Conservation (phyloP, 805 yeast species). For the Metschnikowia continentalis region DNA sequence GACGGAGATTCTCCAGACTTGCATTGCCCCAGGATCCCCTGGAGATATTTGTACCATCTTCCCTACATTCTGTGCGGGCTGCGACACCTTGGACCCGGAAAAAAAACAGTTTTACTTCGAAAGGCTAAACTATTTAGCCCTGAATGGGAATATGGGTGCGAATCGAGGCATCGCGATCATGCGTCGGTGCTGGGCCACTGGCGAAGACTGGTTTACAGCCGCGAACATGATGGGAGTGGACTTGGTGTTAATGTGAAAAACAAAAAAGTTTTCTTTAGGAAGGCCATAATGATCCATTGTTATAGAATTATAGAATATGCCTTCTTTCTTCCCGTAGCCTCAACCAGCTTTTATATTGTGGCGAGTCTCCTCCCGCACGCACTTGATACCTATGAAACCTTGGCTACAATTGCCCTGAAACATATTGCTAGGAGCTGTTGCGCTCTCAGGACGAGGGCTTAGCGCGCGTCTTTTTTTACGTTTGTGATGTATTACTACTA, state of each 20-base stretch:
- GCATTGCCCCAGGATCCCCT: conserved; percentile 44
- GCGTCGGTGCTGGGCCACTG: conserved; percentile 50
- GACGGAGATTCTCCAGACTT: conserved; percentile 29
- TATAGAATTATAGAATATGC: neutral
- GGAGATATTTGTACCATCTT: conserved; percentile 55
- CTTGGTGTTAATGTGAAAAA: conserved; percentile 37
- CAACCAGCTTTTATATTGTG: neutral
- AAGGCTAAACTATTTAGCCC: conserved; percentile 40
- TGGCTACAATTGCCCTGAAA: neutral
- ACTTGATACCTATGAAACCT: neutral
- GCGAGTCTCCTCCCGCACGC: too few species aligned
- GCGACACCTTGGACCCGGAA: conserved; percentile 44
- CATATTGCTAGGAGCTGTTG: neutral
- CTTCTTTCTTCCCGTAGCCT: neutral
- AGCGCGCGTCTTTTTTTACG: conserved; percentile 14
- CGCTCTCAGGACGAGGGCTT: conserved; percentile 4
- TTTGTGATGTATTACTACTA: neutral
- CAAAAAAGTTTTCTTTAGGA: conserved; percentile 6
- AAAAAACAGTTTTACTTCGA: conserved; percentile 33
- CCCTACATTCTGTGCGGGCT: conserved; percentile 55
- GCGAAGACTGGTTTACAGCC: conserved; percentile 49
- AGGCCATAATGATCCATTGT: neutral
- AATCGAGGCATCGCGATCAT: conserved; percentile 45
- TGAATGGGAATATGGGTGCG: conserved; percentile 42
- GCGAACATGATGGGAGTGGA: conserved; percentile 40